Conservation (phyloP, 2,329 filamentous ascomycete genomes). For the Aspergillus tamarii region DNA sequence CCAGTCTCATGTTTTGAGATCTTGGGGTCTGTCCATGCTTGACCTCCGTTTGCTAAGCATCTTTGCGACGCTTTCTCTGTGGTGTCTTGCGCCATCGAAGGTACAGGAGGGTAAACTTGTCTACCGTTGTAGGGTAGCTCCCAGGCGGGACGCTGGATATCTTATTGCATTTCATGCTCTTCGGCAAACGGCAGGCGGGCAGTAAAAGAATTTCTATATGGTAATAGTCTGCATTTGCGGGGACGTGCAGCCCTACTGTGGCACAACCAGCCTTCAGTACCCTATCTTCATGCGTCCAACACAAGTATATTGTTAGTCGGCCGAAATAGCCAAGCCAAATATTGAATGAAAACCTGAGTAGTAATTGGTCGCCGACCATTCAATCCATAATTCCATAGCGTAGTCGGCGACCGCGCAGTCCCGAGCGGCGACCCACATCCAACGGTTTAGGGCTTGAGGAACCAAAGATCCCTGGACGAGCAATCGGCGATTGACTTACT, state of each 20-base stretch:
- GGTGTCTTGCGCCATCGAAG: neutral
- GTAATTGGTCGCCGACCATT: neutral
- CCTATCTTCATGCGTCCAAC: neutral
- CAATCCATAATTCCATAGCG: neutral
- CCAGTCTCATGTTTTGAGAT: conserved; percentile 28
- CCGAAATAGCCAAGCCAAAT: neutral
- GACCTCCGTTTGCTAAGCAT: neutral
- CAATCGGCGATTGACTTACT: neutral
- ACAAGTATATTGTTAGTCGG: neutral
- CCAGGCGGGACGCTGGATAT: neutral
- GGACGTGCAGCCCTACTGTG: neutral
- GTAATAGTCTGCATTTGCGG: neutral
- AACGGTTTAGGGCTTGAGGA: neutral
- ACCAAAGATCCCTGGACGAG: neutral
- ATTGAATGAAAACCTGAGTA: no score
- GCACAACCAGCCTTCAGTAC: neutral
- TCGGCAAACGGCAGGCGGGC: neutral
- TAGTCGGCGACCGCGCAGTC: neutral
- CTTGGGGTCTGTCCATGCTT: neutral
- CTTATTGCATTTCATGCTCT: neutral
- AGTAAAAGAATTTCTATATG: neutral
- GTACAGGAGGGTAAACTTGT: neutral
- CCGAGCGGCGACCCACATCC: neutral
- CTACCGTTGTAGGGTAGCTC: neutral
- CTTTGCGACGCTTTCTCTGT: neutral